A percentile compares a stretch with the other conserved stretches of the same genome.
phyloP scores from a whole-genome alignment of 768 basidiomycete species.

The Russula griseocarnosa region DNA sequence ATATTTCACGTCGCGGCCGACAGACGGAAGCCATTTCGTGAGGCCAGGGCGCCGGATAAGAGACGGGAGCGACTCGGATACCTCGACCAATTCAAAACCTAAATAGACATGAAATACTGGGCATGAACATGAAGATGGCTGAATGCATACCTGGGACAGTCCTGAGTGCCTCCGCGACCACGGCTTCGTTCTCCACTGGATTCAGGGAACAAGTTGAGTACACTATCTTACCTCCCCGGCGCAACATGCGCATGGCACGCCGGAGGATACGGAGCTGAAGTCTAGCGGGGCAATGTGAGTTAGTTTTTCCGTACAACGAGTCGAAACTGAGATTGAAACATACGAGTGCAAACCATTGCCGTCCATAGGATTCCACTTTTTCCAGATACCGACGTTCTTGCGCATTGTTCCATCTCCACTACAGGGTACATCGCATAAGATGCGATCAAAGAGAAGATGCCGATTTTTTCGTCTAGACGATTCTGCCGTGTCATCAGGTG shows the following conservation, averaged over 20 bases:
- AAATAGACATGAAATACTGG: not conserved
- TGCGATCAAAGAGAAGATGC: slow-evolving; percentile 80
- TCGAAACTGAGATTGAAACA: slow-evolving; percentile 29
- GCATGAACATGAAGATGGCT: not conserved
- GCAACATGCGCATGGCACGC: slow-evolving; percentile 87
- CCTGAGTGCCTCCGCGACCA: slow-evolving; percentile 79
- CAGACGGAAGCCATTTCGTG: slow-evolving; percentile 71
- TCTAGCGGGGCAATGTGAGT: slow-evolving; percentile 41
- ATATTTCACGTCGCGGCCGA: slow-evolving; percentile 48
- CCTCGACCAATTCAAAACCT: slow-evolving; percentile 80
- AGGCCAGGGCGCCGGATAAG: slow-evolving; percentile 75
- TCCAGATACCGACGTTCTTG: slow-evolving; percentile 96
- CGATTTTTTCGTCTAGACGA: slow-evolving; percentile 36
- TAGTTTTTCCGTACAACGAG: not conserved
- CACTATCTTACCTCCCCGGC: slow-evolving; percentile 84
- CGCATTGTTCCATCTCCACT: slow-evolving; percentile 94
- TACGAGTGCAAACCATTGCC: slow-evolving; percentile 89
- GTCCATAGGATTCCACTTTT: slow-evolving; percentile 81
- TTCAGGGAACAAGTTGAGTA: slow-evolving; percentile 98
- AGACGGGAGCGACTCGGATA: slow-evolving; percentile 64
- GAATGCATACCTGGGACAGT: slow-evolving; percentile 55
- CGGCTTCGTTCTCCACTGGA: slow-evolving; percentile 96
- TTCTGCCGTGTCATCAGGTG: slow-evolving; percentile 33
- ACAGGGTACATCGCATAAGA: slow-evolving; percentile 96
- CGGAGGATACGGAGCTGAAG: slow-evolving; percentile 89